A percentile compares a stretch with the other conserved stretches of the same genome.
Conservation (phyloP, 345 rosid species). For the Aurinia saxatilis region DNA sequence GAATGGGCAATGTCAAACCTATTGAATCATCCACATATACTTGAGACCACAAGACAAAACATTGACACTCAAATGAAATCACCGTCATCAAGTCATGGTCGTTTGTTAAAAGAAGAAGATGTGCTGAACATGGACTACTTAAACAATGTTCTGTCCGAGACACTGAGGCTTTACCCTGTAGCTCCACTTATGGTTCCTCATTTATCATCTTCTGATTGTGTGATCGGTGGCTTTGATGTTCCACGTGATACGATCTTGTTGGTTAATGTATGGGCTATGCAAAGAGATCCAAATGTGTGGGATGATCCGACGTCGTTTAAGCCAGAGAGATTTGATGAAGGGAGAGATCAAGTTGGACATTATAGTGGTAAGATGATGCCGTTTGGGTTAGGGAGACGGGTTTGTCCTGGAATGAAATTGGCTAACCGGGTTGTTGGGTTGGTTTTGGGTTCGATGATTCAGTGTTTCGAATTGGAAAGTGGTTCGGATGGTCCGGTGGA, state of each 20-base stretch:
- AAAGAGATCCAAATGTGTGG: slow-evolving; percentile 35
- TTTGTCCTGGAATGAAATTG: slow-evolving; percentile 38
- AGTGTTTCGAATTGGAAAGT: slow-evolving; percentile 42
- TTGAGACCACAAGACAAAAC: slow-evolving; percentile 16
- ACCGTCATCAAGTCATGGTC: slow-evolving; percentile 8
- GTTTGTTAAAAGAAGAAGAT: slow-evolving; percentile 26
- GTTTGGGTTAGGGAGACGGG: slow-evolving; percentile 43
- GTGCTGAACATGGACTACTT: slow-evolving; percentile 26
- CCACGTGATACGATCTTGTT: slow-evolving; percentile 33
- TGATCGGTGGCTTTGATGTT: slow-evolving; percentile 31
- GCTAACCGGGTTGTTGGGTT: slow-evolving; percentile 33
- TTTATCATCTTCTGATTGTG: slow-evolving; percentile 35
- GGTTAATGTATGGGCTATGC: slow-evolving; percentile 45
- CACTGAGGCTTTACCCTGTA: slow-evolving; percentile 34
- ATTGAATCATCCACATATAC: slow-evolving; percentile 19
- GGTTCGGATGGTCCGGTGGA: slow-evolving; percentile 32
- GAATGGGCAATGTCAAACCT: slow-evolving; percentile 30
- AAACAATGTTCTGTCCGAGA: slow-evolving; percentile 31
- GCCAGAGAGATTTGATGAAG: slow-evolving; percentile 44
- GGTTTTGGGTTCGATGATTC: slow-evolving; percentile 38
- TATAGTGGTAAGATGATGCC: slow-evolving; percentile 29
- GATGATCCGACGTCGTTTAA: slow-evolving; percentile 34
- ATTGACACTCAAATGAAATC: slow-evolving; percentile 13
- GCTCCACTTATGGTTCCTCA: slow-evolving; percentile 43
- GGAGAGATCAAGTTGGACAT: neutral